Evolutionary conservation across 2,329 filamentous ascomycete genomes (phyloP).

Genomic region (Penicillium sp.): DNA sequence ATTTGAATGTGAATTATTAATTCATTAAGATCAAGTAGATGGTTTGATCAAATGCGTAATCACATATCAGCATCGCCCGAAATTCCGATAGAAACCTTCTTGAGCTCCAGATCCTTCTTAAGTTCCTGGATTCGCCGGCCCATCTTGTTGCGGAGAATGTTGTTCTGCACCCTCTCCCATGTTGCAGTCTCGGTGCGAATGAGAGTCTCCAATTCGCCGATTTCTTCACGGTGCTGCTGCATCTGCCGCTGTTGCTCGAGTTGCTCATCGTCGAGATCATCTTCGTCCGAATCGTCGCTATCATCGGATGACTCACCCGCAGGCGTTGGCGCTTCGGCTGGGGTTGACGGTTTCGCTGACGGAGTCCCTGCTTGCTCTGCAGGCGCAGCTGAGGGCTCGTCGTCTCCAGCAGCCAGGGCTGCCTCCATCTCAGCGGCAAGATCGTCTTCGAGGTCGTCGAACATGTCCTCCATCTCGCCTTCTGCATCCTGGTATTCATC

Average conservation of each 20-base stretch:
- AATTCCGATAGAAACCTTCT: conserved; percentile 44
- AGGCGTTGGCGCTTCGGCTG: conserved; percentile 19
- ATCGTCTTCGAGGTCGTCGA: conserved; percentile 41
- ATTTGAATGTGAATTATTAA: not conserved
- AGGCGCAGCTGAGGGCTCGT: conserved; percentile 26
- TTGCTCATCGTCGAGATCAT: conserved; percentile 45
- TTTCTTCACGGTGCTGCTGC: conserved; percentile 46
- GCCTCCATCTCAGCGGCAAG: conserved; percentile 47
- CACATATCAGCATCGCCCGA: conserved; percentile 32
- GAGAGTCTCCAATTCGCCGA: conserved; percentile 43
- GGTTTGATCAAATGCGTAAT: conserved; percentile 7
- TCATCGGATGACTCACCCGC: conserved; percentile 42
- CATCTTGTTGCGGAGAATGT: conserved; percentile 44
- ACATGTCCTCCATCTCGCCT: conserved; percentile 47
- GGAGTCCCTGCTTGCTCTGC: conserved; percentile 34
- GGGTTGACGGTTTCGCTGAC: conserved; percentile 31
- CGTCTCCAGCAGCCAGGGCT: conserved; percentile 41
- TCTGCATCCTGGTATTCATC: conserved; percentile 52
- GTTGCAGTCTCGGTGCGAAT: conserved; percentile 39
- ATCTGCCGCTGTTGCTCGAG: conserved; percentile 41
- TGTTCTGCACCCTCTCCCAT: conserved; percentile 42
- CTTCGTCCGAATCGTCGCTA: conserved; percentile 38
- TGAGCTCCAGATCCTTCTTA: conserved; percentile 44
- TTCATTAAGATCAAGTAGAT: not conserved
- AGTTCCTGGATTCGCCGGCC: conserved; percentile 44